Percentiles rank a stretch among this genome's conserved stretches.
Conservation (phyloP, 2,329 filamentous ascomycete genomes). For the Drechslerella coelobrocha region DNA sequence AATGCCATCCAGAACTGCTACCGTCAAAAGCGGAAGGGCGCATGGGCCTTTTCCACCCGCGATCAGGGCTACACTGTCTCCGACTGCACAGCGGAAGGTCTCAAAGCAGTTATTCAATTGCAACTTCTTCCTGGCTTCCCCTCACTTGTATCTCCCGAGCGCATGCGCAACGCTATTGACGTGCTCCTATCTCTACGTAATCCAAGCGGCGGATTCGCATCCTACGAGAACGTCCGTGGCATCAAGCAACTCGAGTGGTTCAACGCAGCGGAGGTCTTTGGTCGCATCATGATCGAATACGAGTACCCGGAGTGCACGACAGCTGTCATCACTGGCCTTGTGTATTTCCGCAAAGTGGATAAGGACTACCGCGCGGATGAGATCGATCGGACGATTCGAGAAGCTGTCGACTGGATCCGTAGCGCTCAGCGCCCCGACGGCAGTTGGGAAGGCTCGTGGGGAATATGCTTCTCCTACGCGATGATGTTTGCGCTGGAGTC, state of each 20-base stretch:
- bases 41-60: slow-evolving; percentile 93
- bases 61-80: slow-evolving; percentile 94
- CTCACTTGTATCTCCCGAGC: slow-evolving; percentile 73
- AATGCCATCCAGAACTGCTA: slow-evolving; percentile 80
- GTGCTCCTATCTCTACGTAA: slow-evolving; percentile 93
- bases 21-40: slow-evolving; percentile 87
- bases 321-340: slow-evolving; percentile 85
- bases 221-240: slow-evolving; percentile 84
- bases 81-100: slow-evolving; percentile 88
- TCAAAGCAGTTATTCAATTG: slow-evolving; percentile 84
- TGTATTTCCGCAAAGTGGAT: slow-evolving; percentile 80
- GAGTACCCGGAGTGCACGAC: slow-evolving; percentile 98
- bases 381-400: slow-evolving; percentile 73
- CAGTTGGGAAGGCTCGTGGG: slow-evolving; percentile 98
- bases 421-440: slow-evolving; percentile 78
- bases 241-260: slow-evolving; percentile 80
- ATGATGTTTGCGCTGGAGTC: slow-evolving; percentile 95
- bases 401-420: slow-evolving; percentile 83
- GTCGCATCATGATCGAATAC: slow-evolving; percentile 97
- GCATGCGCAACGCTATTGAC: slow-evolving; percentile 87
- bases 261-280: slow-evolving; percentile 96
- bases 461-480: slow-evolving; percentile 96
- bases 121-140: slow-evolving; percentile 81
- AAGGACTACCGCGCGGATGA: slow-evolving; percentile 79
- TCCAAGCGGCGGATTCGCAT: slow-evolving; percentile 77